A percentile compares a stretch with the other conserved stretches of the same genome.
Conservation (phyloP, 2,329 filamentous ascomycete genomes). For the Colletotrichum sp. region DNA sequence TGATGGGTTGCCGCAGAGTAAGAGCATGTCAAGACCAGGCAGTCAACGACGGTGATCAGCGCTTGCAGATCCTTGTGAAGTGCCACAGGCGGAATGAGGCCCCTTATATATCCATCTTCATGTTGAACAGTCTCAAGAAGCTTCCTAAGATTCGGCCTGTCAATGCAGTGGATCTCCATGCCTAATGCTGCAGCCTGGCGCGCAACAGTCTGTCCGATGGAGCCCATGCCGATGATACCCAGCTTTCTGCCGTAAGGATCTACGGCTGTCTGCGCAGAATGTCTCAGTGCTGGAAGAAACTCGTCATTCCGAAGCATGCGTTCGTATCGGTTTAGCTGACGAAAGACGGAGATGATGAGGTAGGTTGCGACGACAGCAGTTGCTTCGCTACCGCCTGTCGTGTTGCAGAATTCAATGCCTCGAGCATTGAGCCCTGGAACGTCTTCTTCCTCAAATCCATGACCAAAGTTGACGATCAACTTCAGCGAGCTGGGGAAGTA, state of each 20-base stretch:
- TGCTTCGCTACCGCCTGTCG: neutral
- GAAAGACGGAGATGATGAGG: neutral
- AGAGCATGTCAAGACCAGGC: conserved; percentile 21
- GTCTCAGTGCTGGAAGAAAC: neutral
- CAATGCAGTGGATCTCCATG: neutral
- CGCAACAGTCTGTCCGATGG: neutral
- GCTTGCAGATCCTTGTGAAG: neutral
- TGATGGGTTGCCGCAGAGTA: conserved; percentile 23
- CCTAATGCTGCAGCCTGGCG: neutral
- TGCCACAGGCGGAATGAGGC: rapidly evolving
- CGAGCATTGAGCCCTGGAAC: neutral
- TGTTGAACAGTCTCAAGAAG: neutral
- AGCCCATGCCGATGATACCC: conserved; percentile 1
- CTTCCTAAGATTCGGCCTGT: neutral
- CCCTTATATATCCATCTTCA: neutral
- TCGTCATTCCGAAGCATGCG: neutral
- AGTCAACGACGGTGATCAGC: neutral
- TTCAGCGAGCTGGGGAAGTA: neutral
- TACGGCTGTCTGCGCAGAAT: neutral
- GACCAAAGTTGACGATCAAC: neutral
- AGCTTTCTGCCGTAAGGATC: neutral
- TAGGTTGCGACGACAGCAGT: neutral
- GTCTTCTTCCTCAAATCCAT: neutral
- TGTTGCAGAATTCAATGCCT: neutral
- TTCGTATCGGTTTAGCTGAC: neutral